A percentile compares a stretch with the other conserved stretches of the same genome.
phyloP scores from a whole-genome alignment of 2,329 filamentous ascomycete genomes.

The Paecilomyces variotii region DNA sequence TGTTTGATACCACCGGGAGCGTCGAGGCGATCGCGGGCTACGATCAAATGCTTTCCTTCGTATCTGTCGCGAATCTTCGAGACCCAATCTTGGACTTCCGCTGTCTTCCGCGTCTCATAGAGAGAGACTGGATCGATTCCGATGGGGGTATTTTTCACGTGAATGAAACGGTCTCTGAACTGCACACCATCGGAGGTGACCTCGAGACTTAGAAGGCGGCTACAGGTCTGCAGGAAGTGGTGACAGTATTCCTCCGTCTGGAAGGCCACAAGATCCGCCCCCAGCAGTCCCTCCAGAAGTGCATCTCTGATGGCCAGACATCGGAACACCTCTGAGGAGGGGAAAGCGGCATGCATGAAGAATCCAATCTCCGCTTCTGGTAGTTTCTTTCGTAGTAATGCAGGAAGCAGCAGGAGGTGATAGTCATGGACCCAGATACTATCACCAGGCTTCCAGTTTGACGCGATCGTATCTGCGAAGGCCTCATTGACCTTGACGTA shows the following conservation, averaged over 20 bases:
- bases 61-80: constrained; percentile 71
- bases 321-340: constrained; percentile 89
- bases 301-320: constrained; percentile 77
- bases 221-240: constrained; percentile 92
- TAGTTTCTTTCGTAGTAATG: constrained; percentile 71
- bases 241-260: constrained; percentile 87
- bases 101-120: constrained; percentile 57
- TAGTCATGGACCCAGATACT: constrained; percentile 94
- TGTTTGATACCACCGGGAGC: constrained; percentile 84
- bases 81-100: constrained; percentile 70
- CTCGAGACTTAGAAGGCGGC: constrained; percentile 74
- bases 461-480: constrained; percentile 80
- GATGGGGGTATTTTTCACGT: constrained; percentile 72
- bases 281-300: constrained; percentile 82
- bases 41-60: constrained; percentile 77
- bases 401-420: constrained; percentile 77
- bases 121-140: constrained; percentile 77
- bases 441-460: constrained; percentile 85
- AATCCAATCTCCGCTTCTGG: constrained; percentile 91
- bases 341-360: constrained; percentile 90
- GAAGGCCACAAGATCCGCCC: constrained; percentile 83
- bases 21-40: constrained; percentile 88
- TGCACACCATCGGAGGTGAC: constrained; percentile 78
- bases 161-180: constrained; percentile 79
- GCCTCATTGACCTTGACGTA: constrained; percentile 87